Conservation (phyloP, 768 basidiomycete species). For the Trametes cinnabarina region DNA sequence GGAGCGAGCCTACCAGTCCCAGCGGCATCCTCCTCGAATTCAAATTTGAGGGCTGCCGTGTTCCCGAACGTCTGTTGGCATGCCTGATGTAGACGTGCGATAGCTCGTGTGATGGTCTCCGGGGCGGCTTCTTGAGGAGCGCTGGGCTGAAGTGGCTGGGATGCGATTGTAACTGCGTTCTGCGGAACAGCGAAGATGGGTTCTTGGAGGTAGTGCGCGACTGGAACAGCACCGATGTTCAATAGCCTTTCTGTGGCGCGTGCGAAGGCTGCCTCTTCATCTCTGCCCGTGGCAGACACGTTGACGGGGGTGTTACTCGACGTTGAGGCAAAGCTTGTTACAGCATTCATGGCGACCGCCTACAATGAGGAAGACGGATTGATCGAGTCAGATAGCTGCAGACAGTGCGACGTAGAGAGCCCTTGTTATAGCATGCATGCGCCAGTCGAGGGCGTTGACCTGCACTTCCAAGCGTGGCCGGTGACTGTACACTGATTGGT, state of each 20-base stretch:
- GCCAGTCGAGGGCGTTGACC: not conserved
- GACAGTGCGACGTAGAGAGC: not conserved
- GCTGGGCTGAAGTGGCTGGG: not conserved
- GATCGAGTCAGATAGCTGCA: not conserved
- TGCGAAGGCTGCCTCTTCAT: not conserved
- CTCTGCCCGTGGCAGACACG: not conserved
- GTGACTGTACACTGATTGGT: too few relatives aligned
- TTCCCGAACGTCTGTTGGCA: slow-evolving; percentile 27
- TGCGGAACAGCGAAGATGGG: not conserved
- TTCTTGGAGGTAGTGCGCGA: slow-evolving; percentile 2
- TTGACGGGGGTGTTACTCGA: not conserved
- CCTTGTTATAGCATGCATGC: too few relatives aligned
- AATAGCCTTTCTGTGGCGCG: slow-evolving; percentile 3
- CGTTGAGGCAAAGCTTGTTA: not conserved
- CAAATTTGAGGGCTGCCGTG: slow-evolving; percentile 23
- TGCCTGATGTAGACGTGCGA: slow-evolving; percentile 23
- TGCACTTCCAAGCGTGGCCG: too few relatives aligned
- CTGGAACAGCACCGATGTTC: slow-evolving; percentile 10
- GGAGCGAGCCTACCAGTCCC: slow-evolving; percentile 9
- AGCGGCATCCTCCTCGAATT: slow-evolving; percentile 20
- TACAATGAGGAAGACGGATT: not conserved
- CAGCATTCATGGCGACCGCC: not conserved
- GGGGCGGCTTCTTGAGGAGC: not conserved
- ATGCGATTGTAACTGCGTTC: not conserved
- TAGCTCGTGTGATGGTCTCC: not conserved